Conservation (phyloP, 2,329 filamentous ascomycete genomes). For the Immersiporthe knoxdaviesiana region DNA sequence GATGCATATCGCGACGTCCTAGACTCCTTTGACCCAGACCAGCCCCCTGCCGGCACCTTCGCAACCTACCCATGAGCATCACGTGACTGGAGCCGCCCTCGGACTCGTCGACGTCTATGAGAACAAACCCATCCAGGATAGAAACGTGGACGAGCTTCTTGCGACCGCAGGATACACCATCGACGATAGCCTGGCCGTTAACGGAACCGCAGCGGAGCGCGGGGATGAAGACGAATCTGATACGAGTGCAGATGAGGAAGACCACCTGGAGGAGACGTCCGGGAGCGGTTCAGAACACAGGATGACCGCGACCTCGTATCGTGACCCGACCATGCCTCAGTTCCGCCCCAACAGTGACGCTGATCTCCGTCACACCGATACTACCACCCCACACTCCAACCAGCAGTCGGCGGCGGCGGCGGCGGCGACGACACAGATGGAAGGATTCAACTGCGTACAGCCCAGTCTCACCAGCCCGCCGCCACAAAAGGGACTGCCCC, state of each 20-base stretch:
- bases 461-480: conserved; percentile 34
- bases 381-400: not conserved
- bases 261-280: conserved; percentile 14
- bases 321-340: conserved; percentile 70
- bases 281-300: conserved; percentile 26
- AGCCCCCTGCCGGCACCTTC: conserved; percentile 8
- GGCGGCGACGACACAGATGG: not conserved
- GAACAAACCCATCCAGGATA: conserved; percentile 35
- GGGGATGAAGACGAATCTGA: conserved; percentile 31
- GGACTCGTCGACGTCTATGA: conserved; percentile 24
- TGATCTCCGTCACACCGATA: conserved; percentile 30
- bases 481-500: conserved; percentile 29
- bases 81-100: conserved; percentile 34
- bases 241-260: conserved; percentile 29
- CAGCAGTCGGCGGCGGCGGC: conserved; percentile 10
- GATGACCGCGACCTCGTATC: conserved; percentile 37
- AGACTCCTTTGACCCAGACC: conserved; percentile 43
- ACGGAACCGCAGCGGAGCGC: conserved; percentile 9
- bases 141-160: conserved; percentile 47
- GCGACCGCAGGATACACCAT: conserved; percentile 50
- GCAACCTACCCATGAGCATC: conserved; percentile 19
- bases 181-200: conserved; percentile 32
- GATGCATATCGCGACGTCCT: conserved; percentile 58
- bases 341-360: conserved; percentile 61
- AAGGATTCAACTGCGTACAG: conserved; percentile 25